Base-by-base conservation (phyloP, 179 eudicot genomes). In the Silene vulgaris region DNA sequence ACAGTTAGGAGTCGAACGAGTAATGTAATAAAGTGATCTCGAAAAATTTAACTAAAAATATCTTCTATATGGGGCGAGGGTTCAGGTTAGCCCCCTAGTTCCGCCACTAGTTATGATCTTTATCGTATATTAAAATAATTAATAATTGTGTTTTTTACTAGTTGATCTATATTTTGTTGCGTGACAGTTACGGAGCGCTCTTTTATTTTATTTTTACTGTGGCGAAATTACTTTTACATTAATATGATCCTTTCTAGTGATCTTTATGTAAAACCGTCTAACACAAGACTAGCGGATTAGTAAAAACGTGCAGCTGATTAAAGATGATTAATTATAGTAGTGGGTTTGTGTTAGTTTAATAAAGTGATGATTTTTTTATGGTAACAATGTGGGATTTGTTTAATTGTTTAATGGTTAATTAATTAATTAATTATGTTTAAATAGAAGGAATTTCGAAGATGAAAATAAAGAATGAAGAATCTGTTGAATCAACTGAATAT, bases 401-500 rank as follows among this genome's bases (percentile, higher is more conserved):
- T 43, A 1, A 32, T 56, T 23, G 68, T 76, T 65, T 75, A 73
- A 17, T 13, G 17, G 1, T 52, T 52, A 52, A 52, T 52, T 50
- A 6, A 50, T 35, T 35, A 35, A 0, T 40, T 16, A 21, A 40
- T 50, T 17, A 32, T 21, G 28, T 32, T 17, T 65, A 29, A 69
- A 26, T 29, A 37, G 23, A 20, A 72, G 19, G 57, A 64, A 9
- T 54, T 69, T 5, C 73, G 68, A 74, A 80, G 57, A 74, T 88
- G 80, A 37, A 71, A 73, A 74, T 82, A 56, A 77, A 73, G 50
- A 80, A 76, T 35, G 86, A 74, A 19, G 79, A 11, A 19, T 74
- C 11, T 19, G 78, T 68, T 19, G 75, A 76, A 80, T 32, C 23
- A 56, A 17, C 14, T 16, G 69, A 78, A 11, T 89, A 86, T 60